phyloP scores from a whole-genome alignment of 352 stramenopile species.

The Phytophthora uliginosa region DNA sequence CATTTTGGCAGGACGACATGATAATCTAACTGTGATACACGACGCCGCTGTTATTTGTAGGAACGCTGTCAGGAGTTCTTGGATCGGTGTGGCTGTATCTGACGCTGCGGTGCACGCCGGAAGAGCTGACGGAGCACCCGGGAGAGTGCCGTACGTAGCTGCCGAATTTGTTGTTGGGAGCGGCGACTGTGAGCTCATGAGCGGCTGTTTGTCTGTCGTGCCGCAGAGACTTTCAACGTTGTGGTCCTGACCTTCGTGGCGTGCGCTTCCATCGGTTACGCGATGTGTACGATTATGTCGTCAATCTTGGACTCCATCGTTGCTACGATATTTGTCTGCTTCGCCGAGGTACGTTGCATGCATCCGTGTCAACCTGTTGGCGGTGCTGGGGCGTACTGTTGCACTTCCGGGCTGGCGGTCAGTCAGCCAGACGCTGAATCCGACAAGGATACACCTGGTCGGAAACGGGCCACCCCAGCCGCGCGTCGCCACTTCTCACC shows the following conservation, averaged over 20 bases:
- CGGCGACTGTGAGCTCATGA: constrained; percentile 12
- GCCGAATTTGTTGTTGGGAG: neutral
- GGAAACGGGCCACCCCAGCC: constrained; percentile 36
- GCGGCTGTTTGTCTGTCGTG: constrained; percentile 4
- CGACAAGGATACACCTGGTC: constrained; percentile 46
- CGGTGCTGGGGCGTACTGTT: constrained; percentile 21
- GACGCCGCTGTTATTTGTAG: constrained; percentile 34
- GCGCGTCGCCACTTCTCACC: constrained; percentile 28
- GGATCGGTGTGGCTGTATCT: constrained; percentile 80
- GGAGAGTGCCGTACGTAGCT: constrained; percentile 71
- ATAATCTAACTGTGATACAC: constrained; percentile 1
- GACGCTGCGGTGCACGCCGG: constrained; percentile 70
- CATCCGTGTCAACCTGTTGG: constrained; percentile 19
- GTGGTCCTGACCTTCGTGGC: constrained; percentile 81
- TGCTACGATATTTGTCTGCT: constrained; percentile 90
- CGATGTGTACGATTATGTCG: constrained; percentile 88
- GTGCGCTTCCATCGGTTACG: constrained; percentile 80
- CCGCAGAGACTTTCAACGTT: constrained; percentile 87
- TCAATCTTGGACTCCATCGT: constrained; percentile 89
- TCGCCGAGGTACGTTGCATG: constrained; percentile 75
- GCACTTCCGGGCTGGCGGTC: constrained; percentile 15
- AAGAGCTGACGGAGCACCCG: constrained; percentile 47
- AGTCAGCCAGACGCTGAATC: constrained; percentile 35
- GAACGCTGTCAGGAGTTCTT: constrained; percentile 76
- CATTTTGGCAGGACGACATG: constrained; percentile 2